Percentiles rank a stretch among this genome's conserved stretches.
Conservation (phyloP, 116 monocot species). For the Zostera marina region DNA sequence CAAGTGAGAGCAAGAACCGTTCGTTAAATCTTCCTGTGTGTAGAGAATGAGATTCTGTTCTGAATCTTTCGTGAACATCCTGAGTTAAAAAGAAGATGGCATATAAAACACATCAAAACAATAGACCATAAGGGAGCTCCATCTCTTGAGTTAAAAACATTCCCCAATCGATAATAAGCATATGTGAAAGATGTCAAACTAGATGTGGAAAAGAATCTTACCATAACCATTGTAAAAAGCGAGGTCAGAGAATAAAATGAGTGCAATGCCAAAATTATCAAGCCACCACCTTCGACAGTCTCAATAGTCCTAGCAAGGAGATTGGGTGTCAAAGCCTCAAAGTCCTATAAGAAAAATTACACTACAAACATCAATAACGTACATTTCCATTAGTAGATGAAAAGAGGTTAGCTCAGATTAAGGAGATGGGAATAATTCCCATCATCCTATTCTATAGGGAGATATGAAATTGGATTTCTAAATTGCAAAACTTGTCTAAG, state of each 20-base stretch:
- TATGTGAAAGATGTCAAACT: too few species aligned
- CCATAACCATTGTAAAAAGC: constrained; percentile 94
- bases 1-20: constrained; percentile 76
- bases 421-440: too few species aligned
- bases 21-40: constrained; percentile 74
- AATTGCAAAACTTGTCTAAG: too few species aligned
- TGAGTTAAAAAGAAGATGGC: constrained; percentile 15
- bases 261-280: constrained; percentile 69
- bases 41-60: constrained; percentile 84
- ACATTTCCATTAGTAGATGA: too few species aligned
- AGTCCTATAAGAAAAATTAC: constrained; percentile 41
- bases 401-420: too few species aligned
- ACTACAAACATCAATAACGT: not conserved
- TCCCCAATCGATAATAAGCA: too few species aligned
- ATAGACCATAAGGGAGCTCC: not conserved
- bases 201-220: constrained; percentile 10
- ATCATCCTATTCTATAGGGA: too few species aligned
- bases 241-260: constrained; percentile 79
- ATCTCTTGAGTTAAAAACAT: not conserved
- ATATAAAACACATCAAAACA: not conserved
- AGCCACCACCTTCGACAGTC: constrained; percentile 97
- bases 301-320: constrained; percentile 95
- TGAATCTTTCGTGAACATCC: constrained; percentile 96
- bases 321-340: constrained; percentile 94
- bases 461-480: not conserved